Evolutionary conservation across 352 stramenopile genomes (phyloP).

Genomic region (Phytopythium helicoides): DNA sequence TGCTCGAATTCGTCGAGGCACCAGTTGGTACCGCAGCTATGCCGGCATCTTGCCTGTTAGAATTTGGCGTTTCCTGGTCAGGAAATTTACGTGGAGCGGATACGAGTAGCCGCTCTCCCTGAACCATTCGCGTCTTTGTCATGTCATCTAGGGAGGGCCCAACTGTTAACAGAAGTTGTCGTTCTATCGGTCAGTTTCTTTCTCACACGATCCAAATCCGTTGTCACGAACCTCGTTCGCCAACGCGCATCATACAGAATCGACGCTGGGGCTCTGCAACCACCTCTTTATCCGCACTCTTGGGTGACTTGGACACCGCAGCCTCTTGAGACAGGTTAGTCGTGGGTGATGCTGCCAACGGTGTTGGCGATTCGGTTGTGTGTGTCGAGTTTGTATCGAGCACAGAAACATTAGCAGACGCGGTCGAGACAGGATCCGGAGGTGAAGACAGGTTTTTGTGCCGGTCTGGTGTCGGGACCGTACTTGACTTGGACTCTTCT

Average conservation of each 20-base stretch:
- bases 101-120: background rate
- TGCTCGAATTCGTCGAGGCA: background rate
- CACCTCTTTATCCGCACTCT: conserved; percentile 2
- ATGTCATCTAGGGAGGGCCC: background rate
- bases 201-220: background rate
- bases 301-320: conserved; percentile 1
- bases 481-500: conserved; percentile 9
- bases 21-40: too few species aligned
- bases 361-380: too few species aligned
- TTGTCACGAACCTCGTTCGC: background rate
- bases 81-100: conserved; percentile 2
- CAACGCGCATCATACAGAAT: conserved; percentile 8
- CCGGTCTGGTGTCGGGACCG: too few species aligned
- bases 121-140: background rate
- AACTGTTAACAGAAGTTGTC: background rate
- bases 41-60: too few species aligned
- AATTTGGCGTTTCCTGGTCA: background rate
- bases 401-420: too few species aligned
- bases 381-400: too few species aligned
- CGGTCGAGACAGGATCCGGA: too few species aligned
- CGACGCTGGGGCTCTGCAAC: background rate
- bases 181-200: background rate
- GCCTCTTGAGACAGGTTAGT: too few species aligned
- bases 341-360: too few species aligned
- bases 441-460: too few species aligned